These are phyloP conservation scores for Delonix regia DNA, from an alignment of 306 rosid species.

Conservation along the genomic window DNA sequence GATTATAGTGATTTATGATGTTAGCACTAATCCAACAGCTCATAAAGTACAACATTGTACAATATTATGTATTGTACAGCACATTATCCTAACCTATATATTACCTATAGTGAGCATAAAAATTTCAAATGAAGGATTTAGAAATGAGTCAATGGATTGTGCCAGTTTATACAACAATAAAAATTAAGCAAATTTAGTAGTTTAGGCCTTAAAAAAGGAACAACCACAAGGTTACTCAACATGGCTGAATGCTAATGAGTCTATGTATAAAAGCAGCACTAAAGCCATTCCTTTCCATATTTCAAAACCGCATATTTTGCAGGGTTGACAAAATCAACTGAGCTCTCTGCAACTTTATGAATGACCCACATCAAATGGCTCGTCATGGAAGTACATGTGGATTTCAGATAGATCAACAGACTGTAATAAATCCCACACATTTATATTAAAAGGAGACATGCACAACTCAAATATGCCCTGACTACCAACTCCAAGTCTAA, in stretches of 20 bases:
- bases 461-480: not conserved
- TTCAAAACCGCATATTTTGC: slow-evolving; percentile 6
- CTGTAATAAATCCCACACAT: not conserved
- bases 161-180: not conserved
- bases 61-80: no score
- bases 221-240: not conserved
- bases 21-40: no score
- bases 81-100: no score
- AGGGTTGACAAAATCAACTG: not conserved
- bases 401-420: not conserved
- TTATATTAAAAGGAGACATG: not conserved
- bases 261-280: not conserved
- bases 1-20: no score
- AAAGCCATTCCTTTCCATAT: not conserved
- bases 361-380: not conserved
- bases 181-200: not conserved
- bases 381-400: not conserved
- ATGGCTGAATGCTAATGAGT: not conserved
- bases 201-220: not conserved
- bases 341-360: not conserved
- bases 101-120: not conserved
- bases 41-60: no score
- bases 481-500: slow-evolving; percentile 12
- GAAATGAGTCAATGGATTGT: not conserved
- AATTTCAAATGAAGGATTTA: not conserved